phyloP scores from a whole-genome alignment of 2,329 filamentous ascomycete species.

The Exophiala mesophila region DNA sequence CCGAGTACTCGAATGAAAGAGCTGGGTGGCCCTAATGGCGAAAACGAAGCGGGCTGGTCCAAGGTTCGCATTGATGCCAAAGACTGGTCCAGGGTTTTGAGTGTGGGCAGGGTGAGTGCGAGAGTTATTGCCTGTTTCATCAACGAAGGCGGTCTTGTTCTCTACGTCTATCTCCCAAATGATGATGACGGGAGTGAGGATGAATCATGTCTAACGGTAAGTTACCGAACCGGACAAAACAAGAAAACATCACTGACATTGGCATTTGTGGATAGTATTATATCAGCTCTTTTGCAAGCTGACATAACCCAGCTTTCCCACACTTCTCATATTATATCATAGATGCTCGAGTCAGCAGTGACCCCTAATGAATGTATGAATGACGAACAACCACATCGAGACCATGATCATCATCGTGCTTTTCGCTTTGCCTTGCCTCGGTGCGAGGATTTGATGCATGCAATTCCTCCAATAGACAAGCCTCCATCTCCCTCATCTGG shows the following conservation, averaged over 20 bases:
- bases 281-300: constrained; percentile 39
- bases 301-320: neutral
- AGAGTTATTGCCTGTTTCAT: constrained; percentile 78
- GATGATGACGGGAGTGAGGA: constrained; percentile 36
- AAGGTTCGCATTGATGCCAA: constrained; percentile 85
- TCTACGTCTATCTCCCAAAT: constrained; percentile 42
- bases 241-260: neutral
- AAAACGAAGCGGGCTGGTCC: constrained; percentile 78
- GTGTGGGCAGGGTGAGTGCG: constrained; percentile 82
- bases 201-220: constrained; percentile 44
- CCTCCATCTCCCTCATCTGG: too few species aligned
- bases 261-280: constrained; percentile 34
- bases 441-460: too few species aligned
- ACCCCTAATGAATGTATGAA: too few species aligned
- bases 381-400: too few species aligned
- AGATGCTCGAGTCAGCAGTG: too few species aligned
- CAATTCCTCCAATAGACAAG: too few species aligned
- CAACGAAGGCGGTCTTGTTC: constrained; percentile 41
- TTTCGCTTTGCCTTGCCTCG: too few species aligned
- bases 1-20: constrained; percentile 73
- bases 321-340: too few species aligned
- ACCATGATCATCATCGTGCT: too few species aligned
- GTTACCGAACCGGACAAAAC: constrained; percentile 19
- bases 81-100: constrained; percentile 92
- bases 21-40: constrained; percentile 51